Base-by-base conservation (phyloP, 1,284 basidiomycete species). In the Ceraceosorus guamensis region DNA sequence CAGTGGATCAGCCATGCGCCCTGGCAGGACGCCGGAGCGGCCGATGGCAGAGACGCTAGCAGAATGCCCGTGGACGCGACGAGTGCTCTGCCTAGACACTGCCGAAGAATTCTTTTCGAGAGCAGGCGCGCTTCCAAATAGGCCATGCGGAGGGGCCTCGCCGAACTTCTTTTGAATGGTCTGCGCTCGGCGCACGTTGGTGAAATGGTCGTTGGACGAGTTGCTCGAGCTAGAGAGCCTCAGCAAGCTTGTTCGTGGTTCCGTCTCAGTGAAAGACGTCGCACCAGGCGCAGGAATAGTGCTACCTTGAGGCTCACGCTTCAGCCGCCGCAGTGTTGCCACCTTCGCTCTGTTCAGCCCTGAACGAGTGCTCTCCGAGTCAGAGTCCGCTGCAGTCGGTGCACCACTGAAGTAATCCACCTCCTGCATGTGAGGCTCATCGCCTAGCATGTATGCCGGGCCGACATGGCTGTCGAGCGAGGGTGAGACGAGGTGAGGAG, bases 71-170 rank as follows among this genome's bases (percentile, higher is more conserved):
- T 24, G 24, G 24, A 24, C 24, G 3, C 24, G 24, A 24, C 24
- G 24, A 24, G 24, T 24, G 24, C 24, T 24, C 24, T 24, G 24
- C 24, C 24, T 24, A 3, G 24, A 24, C 24, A 24, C 24, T 24
- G 24, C 24, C 2, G 24, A 24, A 24, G 24, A 24, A 24, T 24
- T 24, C 24, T 24, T 24, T 24, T 24, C 24, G 24, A 24, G 24
- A 2, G 24, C 24, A 3, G 39, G 11, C 39, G 39, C 10, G 39
- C 11, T 16, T 11, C 11, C 37, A 43, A 52, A 35, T 8, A 52
- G 35, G 13, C 14, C 13, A 30, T 52, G 50, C 2, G 50, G 50
- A 16, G 50, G 50, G 16, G 13, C 18, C 35, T 52, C 50, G 13
- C 50, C 50, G 37, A 52, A 52, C 14, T n/a, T 16, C 32, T 8